Base-by-base conservation (phyloP, 805 yeast species). In the Candida arabinofermentans region DNA sequence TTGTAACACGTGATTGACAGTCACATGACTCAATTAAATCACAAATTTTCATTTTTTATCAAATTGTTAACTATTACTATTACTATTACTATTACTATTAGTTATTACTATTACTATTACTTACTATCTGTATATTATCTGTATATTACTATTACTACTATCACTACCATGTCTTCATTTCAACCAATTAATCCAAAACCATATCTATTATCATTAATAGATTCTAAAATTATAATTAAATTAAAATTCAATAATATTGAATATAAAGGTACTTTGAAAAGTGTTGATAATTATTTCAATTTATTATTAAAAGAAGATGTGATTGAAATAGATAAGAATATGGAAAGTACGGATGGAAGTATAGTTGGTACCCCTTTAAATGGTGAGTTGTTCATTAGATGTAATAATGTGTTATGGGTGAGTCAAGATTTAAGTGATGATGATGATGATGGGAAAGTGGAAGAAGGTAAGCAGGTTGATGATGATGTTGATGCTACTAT, bases 211-310 rank as follows among this genome's bases (percentile, higher is more conserved):
- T 81, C 85, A 19, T 75, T 93, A 34, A 71, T 84, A n/a, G 81
- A 83, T 42, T 73, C 81, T 44, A 71, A 67, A 26, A 89, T 91
- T 10, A 66, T 81, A 10, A 91, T 93, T 17, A 77, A 89, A 43
- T 73, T 93, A 47, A 93, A 93, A 60, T 93, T 96, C 83, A 91
- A 89, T 57, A 77, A 77, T 49, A 85, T 96, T 9, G 95, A 89
- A 61, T 93, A 93, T 63, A 75, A 69, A 44, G 99, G 99, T 1
- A 74, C 62, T 17, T 71, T 93, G 34, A 64, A 81, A 4, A 79
- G 96, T 2, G 83, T 86, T 19, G 99, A 93, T 59, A 86, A 86
- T 54, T 93, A 93, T 65, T 91, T 93, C 91, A 93, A 93, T 54
- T 49, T 93, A 26, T 89, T 86, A 57, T 64, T 90, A 31, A 82